These are phyloP conservation scores for Lavandula angustifolia DNA, from an alignment of 257 asterid species.

Conservation along the genomic window DNA sequence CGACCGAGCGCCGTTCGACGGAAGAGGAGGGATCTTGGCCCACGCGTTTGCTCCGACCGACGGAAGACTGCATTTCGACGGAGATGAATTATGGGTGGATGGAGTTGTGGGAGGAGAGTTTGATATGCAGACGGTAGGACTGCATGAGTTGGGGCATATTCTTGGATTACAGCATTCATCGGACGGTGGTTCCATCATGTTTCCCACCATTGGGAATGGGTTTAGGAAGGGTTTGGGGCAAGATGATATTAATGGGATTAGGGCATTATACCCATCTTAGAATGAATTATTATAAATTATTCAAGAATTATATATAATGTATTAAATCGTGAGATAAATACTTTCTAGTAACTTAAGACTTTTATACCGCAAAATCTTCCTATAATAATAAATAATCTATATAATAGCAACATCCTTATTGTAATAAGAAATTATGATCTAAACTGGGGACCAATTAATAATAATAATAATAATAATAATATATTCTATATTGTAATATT, in stretches of 20 bases:
- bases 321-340: no score
- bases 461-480: no score
- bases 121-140: constrained; percentile 34
- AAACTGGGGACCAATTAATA: no score
- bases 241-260: constrained; percentile 34
- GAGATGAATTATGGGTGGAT: constrained; percentile 36
- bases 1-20: constrained; percentile 34
- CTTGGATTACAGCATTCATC: constrained; percentile 28
- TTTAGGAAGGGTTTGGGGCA: constrained; percentile 19
- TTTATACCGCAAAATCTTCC: no score
- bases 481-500: no score
- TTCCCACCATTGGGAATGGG: neutral
- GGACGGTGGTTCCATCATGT: constrained; percentile 27
- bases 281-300: neutral
- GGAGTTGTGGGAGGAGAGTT: constrained; percentile 24
- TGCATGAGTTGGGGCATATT: constrained; percentile 45
- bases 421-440: no score
- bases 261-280: constrained; percentile 18
- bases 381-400: no score
- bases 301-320: no score
- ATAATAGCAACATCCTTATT: no score
- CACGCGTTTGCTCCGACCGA: constrained; percentile 31
- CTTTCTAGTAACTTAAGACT: no score
- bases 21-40: constrained; percentile 32
- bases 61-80: constrained; percentile 42